These are phyloP conservation scores for Hypoxylon lienhwacheense DNA, from an alignment of 495 filamentous ascomycete genomes.

Conservation along the genomic window DNA sequence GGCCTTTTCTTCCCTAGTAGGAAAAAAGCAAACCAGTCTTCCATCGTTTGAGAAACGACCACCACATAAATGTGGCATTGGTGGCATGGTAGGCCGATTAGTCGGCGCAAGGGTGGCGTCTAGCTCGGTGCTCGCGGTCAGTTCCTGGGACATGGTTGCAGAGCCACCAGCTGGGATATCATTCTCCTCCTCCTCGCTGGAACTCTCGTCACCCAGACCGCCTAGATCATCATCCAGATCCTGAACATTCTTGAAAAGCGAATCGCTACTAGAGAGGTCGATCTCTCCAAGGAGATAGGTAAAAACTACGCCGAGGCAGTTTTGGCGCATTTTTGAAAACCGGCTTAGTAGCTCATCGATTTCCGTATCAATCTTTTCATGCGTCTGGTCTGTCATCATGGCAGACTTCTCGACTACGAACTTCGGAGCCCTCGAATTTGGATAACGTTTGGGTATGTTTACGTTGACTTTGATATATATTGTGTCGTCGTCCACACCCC, in stretches of 20 bases:
- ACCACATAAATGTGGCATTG: constrained; percentile 72
- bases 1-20: constrained; percentile 74
- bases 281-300: constrained; percentile 84
- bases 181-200: constrained; percentile 83
- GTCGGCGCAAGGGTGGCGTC: constrained; percentile 57
- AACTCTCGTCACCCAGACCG: constrained; percentile 63
- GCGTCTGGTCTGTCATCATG: constrained; percentile 69
- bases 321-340: constrained; percentile 68
- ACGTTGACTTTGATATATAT: constrained; percentile 79
- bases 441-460: constrained; percentile 78
- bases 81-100: constrained; percentile 75
- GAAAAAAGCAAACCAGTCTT: constrained; percentile 83
- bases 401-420: constrained; percentile 78
- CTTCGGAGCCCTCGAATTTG: constrained; percentile 62
- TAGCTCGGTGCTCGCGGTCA: constrained; percentile 54
- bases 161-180: constrained; percentile 57
- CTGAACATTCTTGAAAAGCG: constrained; percentile 64
- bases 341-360: constrained; percentile 69
- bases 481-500: constrained; percentile 69
- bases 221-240: constrained; percentile 65
- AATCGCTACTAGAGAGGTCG: constrained; percentile 71
- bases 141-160: constrained; percentile 58
- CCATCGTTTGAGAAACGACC: constrained; percentile 78
- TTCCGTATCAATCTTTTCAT: constrained; percentile 65
- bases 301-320: constrained; percentile 80